A percentile compares a stretch with the other conserved stretches of the same genome.
Evolutionary conservation across 106 monocot genomes (phyloP).

Genomic region (Dioscorea zingiberensis): DNA sequence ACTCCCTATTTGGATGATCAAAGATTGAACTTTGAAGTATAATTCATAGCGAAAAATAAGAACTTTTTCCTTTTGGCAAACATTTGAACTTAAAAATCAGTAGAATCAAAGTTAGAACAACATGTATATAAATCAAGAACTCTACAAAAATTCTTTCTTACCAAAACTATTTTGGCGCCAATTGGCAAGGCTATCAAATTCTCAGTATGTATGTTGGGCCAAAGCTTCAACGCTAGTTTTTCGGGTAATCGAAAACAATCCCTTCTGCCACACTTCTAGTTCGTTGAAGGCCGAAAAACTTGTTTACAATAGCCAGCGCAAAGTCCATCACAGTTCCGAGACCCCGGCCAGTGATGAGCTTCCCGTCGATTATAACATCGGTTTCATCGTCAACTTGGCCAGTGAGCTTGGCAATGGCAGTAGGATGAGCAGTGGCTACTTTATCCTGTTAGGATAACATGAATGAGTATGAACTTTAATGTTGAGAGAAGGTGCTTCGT

Average conservation of each 20-base stretch:
- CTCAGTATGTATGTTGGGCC: no score
- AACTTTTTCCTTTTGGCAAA: no score
- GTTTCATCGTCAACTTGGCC: conserved; percentile 34
- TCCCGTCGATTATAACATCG: conserved; percentile 81
- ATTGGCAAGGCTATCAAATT: no score
- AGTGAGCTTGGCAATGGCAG: conserved; percentile 23
- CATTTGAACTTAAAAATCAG: no score
- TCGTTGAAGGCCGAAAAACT: conserved; percentile 68
- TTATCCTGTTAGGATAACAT: conserved; percentile 41
- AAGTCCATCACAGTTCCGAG: conserved; percentile 68
- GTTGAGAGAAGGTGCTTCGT: neutral
- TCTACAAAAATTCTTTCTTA: no score
- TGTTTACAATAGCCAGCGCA: conserved; percentile 65
- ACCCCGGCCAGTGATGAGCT: conserved; percentile 76
- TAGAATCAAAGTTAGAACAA: no score
- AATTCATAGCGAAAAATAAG: no score
- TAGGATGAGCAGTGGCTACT: conserved; percentile 46
- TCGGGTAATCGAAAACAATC: conserved; percentile 69
- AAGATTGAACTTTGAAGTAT: no score
- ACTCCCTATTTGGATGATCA: no score
- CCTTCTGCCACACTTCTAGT: conserved; percentile 86
- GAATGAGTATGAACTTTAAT: neutral
- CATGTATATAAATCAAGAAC: no score
- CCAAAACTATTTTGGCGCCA: no score
- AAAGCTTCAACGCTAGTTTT: conserved; percentile 11